phyloP scores from a whole-genome alignment of 495 filamentous ascomycete species.

The Haplographium delicatum region DNA sequence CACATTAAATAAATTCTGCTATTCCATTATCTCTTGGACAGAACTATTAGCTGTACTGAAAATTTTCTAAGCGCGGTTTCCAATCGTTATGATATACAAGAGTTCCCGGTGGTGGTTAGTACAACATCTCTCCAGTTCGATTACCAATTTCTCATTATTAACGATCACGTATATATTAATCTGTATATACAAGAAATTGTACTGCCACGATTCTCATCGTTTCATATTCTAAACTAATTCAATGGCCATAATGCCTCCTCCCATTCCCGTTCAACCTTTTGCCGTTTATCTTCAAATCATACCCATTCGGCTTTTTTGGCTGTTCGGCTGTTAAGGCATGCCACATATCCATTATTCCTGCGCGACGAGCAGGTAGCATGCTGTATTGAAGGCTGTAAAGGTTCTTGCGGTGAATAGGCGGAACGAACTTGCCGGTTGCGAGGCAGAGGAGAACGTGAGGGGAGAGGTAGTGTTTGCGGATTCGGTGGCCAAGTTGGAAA shows the following conservation, averaged over 20 bases:
- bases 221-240: neutral
- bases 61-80: no score
- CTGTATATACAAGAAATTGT: neutral
- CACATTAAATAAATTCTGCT: no score
- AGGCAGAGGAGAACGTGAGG: conserved; percentile 83
- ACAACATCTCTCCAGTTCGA: no score
- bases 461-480: conserved; percentile 91
- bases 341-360: conserved; percentile 84
- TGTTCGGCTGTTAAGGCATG: conserved; percentile 51
- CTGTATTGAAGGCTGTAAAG: conserved; percentile 97
- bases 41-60: no score
- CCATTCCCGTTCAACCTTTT: conserved; percentile 19
- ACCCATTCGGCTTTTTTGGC: conserved; percentile 3
- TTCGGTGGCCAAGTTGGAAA: conserved; percentile 85
- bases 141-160: neutral
- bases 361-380: conserved; percentile 84
- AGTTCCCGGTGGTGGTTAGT: no score
- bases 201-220: neutral
- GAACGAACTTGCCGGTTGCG: conserved; percentile 80
- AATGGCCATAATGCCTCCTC: conserved; percentile 10
- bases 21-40: no score
- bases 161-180: neutral
- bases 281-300: conserved; percentile 16
- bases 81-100: no score
- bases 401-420: conserved; percentile 88